A percentile compares a stretch with the other conserved stretches of the same genome.
Evolutionary conservation across 179 eudicot species (phyloP).

Genomic region (Patellifolia procumbens): DNA sequence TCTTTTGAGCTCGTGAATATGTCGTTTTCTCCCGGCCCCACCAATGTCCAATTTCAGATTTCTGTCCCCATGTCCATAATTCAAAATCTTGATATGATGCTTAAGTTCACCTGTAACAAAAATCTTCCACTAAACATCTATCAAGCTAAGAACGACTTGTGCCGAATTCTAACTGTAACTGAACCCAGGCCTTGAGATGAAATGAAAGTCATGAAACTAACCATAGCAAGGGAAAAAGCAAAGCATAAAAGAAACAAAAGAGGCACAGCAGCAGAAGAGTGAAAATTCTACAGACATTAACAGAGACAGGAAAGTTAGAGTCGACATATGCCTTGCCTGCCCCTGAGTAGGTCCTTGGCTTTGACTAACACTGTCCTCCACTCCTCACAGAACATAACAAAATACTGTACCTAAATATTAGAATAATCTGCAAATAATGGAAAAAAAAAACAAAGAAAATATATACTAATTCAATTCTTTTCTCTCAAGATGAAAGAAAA

Average conservation of each 20-base stretch:
- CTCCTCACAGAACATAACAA: not conserved
- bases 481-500: not conserved
- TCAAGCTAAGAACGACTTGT: not conserved
- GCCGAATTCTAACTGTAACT: not conserved
- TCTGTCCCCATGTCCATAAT: not conserved
- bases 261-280: not conserved
- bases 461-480: not conserved
- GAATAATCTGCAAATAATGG: not conserved
- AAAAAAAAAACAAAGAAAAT: not conserved
- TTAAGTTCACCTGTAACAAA: not conserved
- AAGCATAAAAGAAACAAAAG: not conserved
- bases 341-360: not conserved
- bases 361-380: not conserved
- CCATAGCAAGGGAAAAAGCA: not conserved
- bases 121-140: not conserved
- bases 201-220: no score
- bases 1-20: not conserved
- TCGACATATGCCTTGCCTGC: not conserved
- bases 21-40: not conserved
- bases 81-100: not conserved
- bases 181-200: not conserved
- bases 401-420: not conserved
- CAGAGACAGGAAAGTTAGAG: not conserved
- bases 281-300: not conserved
- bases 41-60: not conserved